Conservation (phyloP, 2,329 filamentous ascomycete species). For the Colletotrichum acutatum region DNA sequence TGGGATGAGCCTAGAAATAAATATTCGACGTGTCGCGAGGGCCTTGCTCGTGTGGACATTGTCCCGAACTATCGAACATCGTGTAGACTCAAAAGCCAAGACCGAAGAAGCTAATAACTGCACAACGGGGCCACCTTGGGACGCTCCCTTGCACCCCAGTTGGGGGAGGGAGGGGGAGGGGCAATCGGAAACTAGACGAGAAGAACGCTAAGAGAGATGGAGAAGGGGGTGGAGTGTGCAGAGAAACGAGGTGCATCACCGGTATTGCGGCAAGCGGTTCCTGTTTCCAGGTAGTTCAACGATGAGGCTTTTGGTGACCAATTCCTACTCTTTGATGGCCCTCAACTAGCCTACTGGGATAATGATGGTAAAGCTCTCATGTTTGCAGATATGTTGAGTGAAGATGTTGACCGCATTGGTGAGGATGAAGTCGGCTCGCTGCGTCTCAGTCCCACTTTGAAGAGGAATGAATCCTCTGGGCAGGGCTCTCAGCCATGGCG, state of each 20-base stretch:
- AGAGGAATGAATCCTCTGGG: conserved; percentile 4
- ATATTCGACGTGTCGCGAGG: conserved; percentile 42
- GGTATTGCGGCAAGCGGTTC: conserved; percentile 1
- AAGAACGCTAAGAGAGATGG: conserved; percentile 27
- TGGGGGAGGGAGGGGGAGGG: conserved; percentile 21
- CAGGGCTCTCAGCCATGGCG: conserved; percentile 4
- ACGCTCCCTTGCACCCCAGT: conserved; percentile 22
- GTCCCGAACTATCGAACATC: conserved; percentile 47
- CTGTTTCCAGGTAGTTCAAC: not conserved
- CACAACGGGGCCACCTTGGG: conserved; percentile 16
- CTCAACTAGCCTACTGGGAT: not conserved
- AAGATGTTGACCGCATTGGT: not conserved
- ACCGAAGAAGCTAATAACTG: conserved; percentile 31
- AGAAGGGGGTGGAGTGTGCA: conserved; percentile 20
- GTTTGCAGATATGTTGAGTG: not conserved
- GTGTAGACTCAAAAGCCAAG: conserved; percentile 33
- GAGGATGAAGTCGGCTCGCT: not conserved
- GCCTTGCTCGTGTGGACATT: conserved; percentile 49
- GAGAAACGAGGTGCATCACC: not conserved
- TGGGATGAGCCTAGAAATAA: conserved; percentile 41
- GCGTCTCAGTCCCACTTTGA: not conserved
- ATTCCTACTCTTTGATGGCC: not conserved
- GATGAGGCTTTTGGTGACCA: not conserved
- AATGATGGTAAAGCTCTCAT: too few relatives aligned
- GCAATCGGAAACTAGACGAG: conserved; percentile 20